Percentiles rank a stretch among this genome's conserved stretches.
phyloP scores from a whole-genome alignment of 768 basidiomycete genomes.

The Cubamyces sp. region DNA sequence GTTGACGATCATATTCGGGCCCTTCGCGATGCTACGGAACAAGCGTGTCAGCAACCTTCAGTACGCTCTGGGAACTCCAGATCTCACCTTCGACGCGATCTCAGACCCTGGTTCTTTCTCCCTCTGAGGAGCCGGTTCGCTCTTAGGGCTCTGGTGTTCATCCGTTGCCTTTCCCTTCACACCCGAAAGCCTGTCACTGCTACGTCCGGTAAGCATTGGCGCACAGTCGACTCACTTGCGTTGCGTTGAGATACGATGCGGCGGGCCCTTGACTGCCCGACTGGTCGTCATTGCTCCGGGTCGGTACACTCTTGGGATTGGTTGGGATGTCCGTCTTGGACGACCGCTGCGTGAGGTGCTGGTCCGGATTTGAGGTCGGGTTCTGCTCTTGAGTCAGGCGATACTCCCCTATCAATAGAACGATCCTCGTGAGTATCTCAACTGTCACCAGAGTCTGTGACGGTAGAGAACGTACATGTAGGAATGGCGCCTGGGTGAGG shows the following conservation, averaged over 20 bases:
- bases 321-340: not conserved
- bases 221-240: not conserved
- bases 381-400: slow-evolving; percentile 17
- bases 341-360: slow-evolving; percentile 9
- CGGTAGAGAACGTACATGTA: slow-evolving; percentile 13
- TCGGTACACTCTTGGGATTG: slow-evolving; percentile 7
- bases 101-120: slow-evolving; percentile 7
- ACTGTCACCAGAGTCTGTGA: not conserved
- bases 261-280: not conserved
- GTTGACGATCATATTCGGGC: slow-evolving; percentile 7
- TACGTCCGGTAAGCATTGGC: too few species aligned
- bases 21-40: not conserved
- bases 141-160: not conserved
- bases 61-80: too few species aligned
- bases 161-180: slow-evolving; percentile 2
- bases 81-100: slow-evolving; percentile 10
- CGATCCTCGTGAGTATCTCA: not conserved
- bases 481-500: slow-evolving; percentile 15
- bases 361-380: not conserved
- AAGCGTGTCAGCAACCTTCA: not conserved
- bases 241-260: not conserved
- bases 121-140: slow-evolving; percentile 3
- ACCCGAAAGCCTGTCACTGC: not conserved
- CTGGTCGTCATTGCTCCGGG: slow-evolving; percentile 3
- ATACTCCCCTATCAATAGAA: slow-evolving; percentile 12